A percentile compares a stretch with the other conserved stretches of the same genome.
Evolutionary conservation across 768 basidiomycete genomes (phyloP).

Genomic region (Tylopilus sp.): DNA sequence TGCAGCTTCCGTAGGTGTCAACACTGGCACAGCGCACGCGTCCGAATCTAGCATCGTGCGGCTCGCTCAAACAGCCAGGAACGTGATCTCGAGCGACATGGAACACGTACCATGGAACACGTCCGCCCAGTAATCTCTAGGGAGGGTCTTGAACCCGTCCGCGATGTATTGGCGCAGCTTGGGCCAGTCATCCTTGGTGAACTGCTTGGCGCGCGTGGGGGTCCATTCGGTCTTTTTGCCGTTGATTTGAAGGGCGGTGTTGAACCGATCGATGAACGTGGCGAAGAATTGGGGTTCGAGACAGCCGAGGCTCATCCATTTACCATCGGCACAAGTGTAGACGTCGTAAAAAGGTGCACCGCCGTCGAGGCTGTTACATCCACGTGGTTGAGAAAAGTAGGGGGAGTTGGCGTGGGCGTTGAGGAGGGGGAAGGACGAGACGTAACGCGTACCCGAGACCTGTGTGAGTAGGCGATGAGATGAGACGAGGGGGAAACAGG

Average conservation of each 20-base stretch:
- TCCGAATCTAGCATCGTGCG: slow-evolving; percentile 50
- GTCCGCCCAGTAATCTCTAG: slow-evolving; percentile 66
- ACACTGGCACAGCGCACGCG: slow-evolving; percentile 67
- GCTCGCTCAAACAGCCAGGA: neutral
- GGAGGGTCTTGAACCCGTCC: slow-evolving; percentile 56
- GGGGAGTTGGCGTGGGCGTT: slow-evolving; percentile 33
- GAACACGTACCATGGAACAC: slow-evolving; percentile 55
- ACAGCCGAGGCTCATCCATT: slow-evolving; percentile 76
- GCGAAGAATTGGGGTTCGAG: slow-evolving; percentile 71
- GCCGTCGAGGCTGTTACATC: slow-evolving; percentile 64
- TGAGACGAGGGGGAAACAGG: neutral
- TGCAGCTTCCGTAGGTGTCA: slow-evolving; percentile 60
- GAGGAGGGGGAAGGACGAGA: slow-evolving; percentile 70
- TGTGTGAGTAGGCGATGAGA: slow-evolving; percentile 25
- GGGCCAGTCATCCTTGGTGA: slow-evolving; percentile 52
- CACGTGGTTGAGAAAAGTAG: slow-evolving; percentile 44
- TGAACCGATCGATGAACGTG: slow-evolving; percentile 55
- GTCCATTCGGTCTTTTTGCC: slow-evolving; percentile 49
- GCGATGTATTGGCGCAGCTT: slow-evolving; percentile 53
- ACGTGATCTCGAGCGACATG: neutral
- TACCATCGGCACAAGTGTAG: slow-evolving; percentile 68
- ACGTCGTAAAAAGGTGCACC: slow-evolving; percentile 77
- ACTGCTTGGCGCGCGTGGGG: slow-evolving; percentile 46
- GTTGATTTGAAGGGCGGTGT: slow-evolving; percentile 43
- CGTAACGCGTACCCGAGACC: slow-evolving; percentile 78